Evolutionary conservation across 768 basidiomycete genomes (phyloP).

Genomic region (Thelephora ganbajun): DNA sequence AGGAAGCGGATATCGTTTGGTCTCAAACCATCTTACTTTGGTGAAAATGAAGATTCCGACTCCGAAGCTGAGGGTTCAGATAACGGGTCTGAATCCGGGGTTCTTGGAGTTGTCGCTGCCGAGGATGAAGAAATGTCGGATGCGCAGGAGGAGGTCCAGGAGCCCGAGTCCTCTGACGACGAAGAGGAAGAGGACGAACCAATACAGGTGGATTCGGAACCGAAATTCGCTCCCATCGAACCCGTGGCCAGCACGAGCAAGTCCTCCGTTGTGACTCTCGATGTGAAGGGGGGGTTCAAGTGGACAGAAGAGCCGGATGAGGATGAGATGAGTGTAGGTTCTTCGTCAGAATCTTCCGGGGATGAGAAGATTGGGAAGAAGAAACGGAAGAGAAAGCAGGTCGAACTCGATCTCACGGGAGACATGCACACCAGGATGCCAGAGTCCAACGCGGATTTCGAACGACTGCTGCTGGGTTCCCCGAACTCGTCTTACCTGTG

Average conservation of each 20-base stretch:
- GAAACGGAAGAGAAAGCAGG: constrained; percentile 54
- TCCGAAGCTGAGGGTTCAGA: constrained; percentile 20
- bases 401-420: constrained; percentile 71
- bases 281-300: constrained; percentile 50
- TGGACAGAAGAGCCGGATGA: constrained; percentile 35
- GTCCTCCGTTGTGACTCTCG: constrained; percentile 24
- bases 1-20: constrained; percentile 72
- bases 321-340: constrained; percentile 27
- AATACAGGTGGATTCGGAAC: neutral
- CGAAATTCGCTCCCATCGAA: neutral
- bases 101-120: constrained; percentile 16
- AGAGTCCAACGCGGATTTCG: constrained; percentile 90
- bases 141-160: constrained; percentile 9
- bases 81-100: constrained; percentile 14
- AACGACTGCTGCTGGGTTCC: constrained; percentile 81
- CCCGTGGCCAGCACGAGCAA: neutral
- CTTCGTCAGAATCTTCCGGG: constrained; percentile 33
- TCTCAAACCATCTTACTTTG: constrained; percentile 82
- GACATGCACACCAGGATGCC: constrained; percentile 79
- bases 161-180: constrained; percentile 8
- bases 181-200: constrained; percentile 6
- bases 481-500: constrained; percentile 96
- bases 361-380: constrained; percentile 38
- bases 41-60: constrained; percentile 42
- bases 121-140: constrained; percentile 13